Base-by-base conservation (phyloP, 352 stramenopile species). In the Globisporangium carolinianum region DNA sequence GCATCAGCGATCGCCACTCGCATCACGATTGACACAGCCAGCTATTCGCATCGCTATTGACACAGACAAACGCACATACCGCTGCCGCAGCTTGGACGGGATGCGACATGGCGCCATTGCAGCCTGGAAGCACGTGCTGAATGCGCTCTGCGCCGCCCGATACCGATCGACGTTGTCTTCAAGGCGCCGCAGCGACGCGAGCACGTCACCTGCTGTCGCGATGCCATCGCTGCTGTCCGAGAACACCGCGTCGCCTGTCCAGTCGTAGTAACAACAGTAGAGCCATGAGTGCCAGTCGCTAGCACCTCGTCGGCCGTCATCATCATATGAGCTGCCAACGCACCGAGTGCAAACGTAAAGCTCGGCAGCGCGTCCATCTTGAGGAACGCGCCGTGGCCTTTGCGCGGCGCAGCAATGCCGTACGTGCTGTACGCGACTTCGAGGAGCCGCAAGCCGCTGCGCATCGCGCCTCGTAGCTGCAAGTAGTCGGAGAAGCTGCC, bases 11-110 rank as follows among this genome's bases (percentile, higher is more conserved):
- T 32, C 24, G 24, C 24, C 1, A 32, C 24, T 32, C 24, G 24
- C 24, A 32, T 32, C 24, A 32, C 24, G 3, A 32, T 32, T 32
- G 24, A 32, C 24, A 32, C 24, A 32, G 24, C 1, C 24, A 32
- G 24, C 24, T 32, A 3, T 32, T 32, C 24, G 24, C 3, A 32
- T 32, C 24, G 24, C 24, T 32, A 32, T 32, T 32, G 24, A 32
- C 24, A 32, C 24, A 35, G 32, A 53, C 12, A 57, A 6, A 49
- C 24, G 41, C 38, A 48, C 61, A 49, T 47, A 82, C 47, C 82
- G 72, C 61, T 89, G 79, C 10, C 76, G 82, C 3, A 92, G 63
- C 54, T 86, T 86, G 6, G 79, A 89, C 14, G 82, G 82, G 15
- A 80, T 76, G 32, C 67, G 73, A 37, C 82, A 91, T 4, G 76